Evolutionary conservation across 2,329 filamentous ascomycete species (phyloP).

Genomic region (Colletotrichum echinochloae): DNA sequence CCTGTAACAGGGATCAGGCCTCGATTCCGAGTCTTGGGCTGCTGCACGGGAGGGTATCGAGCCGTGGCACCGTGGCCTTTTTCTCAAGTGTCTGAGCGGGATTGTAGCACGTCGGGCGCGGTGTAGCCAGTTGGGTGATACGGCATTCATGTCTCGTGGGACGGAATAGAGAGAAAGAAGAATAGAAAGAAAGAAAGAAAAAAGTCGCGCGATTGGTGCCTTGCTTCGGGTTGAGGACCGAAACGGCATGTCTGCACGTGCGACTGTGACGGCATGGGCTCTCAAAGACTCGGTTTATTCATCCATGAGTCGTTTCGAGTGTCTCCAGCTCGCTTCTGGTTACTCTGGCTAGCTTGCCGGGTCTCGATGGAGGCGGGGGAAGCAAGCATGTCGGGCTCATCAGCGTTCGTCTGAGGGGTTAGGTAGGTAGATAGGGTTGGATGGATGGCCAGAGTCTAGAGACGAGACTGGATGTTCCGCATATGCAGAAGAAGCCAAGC

Average conservation of each 20-base stretch:
- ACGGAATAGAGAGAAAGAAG: not conserved
- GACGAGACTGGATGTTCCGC: conserved; percentile 31
- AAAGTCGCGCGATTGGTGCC: not conserved
- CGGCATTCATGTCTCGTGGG: not conserved
- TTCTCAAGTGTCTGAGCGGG: not conserved
- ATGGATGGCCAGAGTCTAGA: conserved; percentile 4
- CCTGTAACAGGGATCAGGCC: conserved; percentile 18
- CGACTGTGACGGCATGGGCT: no score
- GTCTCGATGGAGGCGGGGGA: conserved; percentile 1
- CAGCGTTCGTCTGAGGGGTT: conserved; percentile 34
- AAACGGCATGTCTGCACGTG: not conserved
- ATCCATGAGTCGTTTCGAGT: conserved; percentile 30
- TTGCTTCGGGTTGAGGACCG: not conserved
- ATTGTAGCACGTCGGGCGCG: conserved; percentile 3
- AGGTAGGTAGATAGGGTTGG: conserved; percentile 9
- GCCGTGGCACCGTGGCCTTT: conserved; percentile 31
- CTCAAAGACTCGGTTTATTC: not conserved
- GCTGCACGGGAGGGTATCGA: conserved; percentile 34
- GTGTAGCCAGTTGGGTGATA: not conserved
- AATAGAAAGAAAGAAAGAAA: not conserved
- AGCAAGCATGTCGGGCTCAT: conserved; percentile 12
- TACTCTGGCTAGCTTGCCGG: conserved; percentile 14
- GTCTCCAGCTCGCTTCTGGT: conserved; percentile 35
- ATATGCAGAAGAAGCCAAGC: conserved; percentile 21
- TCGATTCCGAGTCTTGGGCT: conserved; percentile 27